phyloP scores from a whole-genome alignment of 2,329 filamentous ascomycete genomes.

The Aspergillus melleus region DNA sequence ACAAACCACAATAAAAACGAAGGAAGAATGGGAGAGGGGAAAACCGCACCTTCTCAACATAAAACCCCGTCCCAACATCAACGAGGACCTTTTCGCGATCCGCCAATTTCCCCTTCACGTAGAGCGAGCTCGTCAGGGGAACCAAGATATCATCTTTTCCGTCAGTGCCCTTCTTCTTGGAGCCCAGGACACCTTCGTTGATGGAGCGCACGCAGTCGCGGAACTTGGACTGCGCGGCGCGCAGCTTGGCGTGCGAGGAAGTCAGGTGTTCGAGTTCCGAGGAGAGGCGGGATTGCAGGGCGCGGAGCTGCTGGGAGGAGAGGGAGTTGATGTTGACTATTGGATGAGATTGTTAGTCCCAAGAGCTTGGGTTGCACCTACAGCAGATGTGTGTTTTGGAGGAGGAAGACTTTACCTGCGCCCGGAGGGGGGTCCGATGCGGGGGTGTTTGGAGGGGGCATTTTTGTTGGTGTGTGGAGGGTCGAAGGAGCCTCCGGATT shows the following conservation, averaged over 20 bases:
- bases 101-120: slow-evolving; percentile 80
- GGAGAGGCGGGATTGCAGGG: slow-evolving; percentile 94
- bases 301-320: slow-evolving; percentile 78
- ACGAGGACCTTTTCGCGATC: slow-evolving; percentile 78
- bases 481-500: background rate
- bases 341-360: background rate
- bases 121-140: slow-evolving; percentile 91
- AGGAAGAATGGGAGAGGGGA: background rate
- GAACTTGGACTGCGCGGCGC: slow-evolving; percentile 88
- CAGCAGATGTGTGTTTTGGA: background rate
- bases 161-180: slow-evolving; percentile 34
- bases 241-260: slow-evolving; percentile 83
- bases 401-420: slow-evolving; percentile 17
- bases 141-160: slow-evolving; percentile 67
- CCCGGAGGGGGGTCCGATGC: slow-evolving; percentile 24
- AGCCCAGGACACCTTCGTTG: slow-evolving; percentile 53
- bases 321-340: slow-evolving; percentile 71
- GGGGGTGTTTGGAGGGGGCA: slow-evolving; percentile 29
- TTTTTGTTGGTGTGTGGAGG: slow-evolving; percentile 13
- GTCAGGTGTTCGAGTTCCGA: slow-evolving; percentile 95
- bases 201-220: slow-evolving; percentile 83
- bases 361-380: background rate
- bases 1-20: background rate
- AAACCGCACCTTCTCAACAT: slow-evolving; percentile 76
- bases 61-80: slow-evolving; percentile 91